A percentile compares a stretch with the other conserved stretches of the same genome.
phyloP scores from a whole-genome alignment of 2,329 filamentous ascomycete species.

The Elsinoe australis region DNA sequence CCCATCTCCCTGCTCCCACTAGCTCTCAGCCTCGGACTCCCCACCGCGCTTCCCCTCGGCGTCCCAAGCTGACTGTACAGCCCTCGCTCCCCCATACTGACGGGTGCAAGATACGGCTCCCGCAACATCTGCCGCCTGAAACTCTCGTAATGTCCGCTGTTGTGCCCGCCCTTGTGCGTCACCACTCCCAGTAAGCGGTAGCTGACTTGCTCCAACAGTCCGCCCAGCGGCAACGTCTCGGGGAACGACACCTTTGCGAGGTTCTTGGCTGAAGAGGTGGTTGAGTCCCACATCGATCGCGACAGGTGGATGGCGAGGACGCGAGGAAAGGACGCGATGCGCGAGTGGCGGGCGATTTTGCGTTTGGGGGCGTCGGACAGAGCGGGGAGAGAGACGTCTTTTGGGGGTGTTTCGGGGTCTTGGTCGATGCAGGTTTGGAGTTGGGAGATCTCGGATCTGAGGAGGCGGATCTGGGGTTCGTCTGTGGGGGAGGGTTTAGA shows the following conservation, averaged over 20 bases:
- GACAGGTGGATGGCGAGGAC: conserved; percentile 88
- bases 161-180: conserved; percentile 89
- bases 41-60: conserved; percentile 25
- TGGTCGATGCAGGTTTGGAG: conserved; percentile 64
- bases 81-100: conserved; percentile 66
- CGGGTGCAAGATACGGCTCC: conserved; percentile 72
- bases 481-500: conserved; percentile 27
- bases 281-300: conserved; percentile 78
- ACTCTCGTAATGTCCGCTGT: conserved; percentile 95
- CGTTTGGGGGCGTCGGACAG: conserved; percentile 67
- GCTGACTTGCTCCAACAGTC: conserved; percentile 65
- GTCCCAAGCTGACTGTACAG: conserved; percentile 56
- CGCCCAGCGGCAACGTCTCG: conserved; percentile 74
- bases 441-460: conserved; percentile 54
- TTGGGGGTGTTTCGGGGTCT: conserved; percentile 70
- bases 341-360: conserved; percentile 77
- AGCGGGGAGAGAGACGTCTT: conserved; percentile 67
- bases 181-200: conserved; percentile 84
- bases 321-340: conserved; percentile 80
- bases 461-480: conserved; percentile 35
- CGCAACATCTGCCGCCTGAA: conserved; percentile 64
- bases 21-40: conserved; percentile 23
- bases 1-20: neutral
- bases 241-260: conserved; percentile 89
- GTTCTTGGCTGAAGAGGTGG: conserved; percentile 74